These are phyloP conservation scores for Kodamaea kaohsiungensis DNA, from an alignment of 805 yeast genomes.

Conservation along the genomic window DNA sequence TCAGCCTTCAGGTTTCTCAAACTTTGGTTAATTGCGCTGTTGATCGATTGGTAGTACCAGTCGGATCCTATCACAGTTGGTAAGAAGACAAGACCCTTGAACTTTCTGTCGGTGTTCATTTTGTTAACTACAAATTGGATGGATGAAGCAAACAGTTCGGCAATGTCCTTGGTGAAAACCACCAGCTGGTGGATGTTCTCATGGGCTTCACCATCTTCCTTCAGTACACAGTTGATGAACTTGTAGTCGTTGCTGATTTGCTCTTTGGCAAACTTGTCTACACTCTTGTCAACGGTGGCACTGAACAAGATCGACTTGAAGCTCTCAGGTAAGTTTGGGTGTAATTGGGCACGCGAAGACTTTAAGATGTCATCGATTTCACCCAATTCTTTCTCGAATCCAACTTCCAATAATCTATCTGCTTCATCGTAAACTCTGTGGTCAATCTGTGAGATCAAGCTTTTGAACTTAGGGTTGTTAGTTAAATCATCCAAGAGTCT, in stretches of 20 bases:
- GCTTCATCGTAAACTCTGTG: conserved; percentile 88
- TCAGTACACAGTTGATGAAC: conserved; percentile 72
- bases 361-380: conserved; percentile 54
- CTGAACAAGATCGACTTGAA: conserved; percentile 78
- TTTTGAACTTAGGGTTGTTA: conserved; percentile 40
- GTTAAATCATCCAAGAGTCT: conserved; percentile 65
- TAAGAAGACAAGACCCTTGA: conserved; percentile 80
- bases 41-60: conserved; percentile 45
- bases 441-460: conserved; percentile 53
- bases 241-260: conserved; percentile 55
- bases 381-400: conserved; percentile 68
- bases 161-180: conserved; percentile 53
- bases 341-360: conserved; percentile 24
- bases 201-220: conserved; percentile 71
- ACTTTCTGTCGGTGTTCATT: conserved; percentile 37
- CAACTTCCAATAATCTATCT: conserved; percentile 79
- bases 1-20: background rate
- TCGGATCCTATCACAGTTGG: conserved; percentile 76
- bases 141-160: conserved; percentile 62
- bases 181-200: conserved; percentile 73
- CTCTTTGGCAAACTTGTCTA: conserved; percentile 61
- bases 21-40: conserved; percentile 8
- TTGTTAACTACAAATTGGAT: conserved; percentile 47
- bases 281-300: conserved; percentile 79
- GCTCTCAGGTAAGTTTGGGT: conserved; percentile 17